Percentiles rank a stretch among this genome's conserved stretches.
Conservation (phyloP, 306 rosid species). For the Acacia melanoxylon region DNA sequence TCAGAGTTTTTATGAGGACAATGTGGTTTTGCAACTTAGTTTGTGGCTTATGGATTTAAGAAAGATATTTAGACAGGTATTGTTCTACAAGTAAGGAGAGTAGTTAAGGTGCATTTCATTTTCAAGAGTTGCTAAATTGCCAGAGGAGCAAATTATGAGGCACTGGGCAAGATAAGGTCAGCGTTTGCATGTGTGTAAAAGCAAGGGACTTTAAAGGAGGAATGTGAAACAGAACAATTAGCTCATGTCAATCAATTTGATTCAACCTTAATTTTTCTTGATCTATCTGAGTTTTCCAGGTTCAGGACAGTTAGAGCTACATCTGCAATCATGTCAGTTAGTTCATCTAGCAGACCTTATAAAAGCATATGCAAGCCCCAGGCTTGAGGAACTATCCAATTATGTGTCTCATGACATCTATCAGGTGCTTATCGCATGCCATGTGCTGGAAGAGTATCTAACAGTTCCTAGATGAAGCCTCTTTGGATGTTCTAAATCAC, state of each 20-base stretch:
- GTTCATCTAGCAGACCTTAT: background rate
- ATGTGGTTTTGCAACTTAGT: slow-evolving; percentile 60
- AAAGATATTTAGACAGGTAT: background rate
- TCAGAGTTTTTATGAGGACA: slow-evolving; percentile 66
- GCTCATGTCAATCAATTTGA: background rate
- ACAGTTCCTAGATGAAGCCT: background rate
- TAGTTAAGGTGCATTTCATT: background rate
- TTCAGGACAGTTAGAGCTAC: background rate
- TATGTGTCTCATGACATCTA: background rate
- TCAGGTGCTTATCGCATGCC: background rate
- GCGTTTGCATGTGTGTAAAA: too few relatives aligned
- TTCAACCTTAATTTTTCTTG: background rate
- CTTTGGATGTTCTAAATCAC: background rate
- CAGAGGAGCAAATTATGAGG: background rate
- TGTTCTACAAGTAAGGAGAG: background rate
- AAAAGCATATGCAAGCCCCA: background rate
- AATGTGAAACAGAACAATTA: background rate
- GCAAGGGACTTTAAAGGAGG: background rate
- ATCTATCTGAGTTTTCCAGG: background rate
- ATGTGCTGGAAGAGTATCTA: background rate
- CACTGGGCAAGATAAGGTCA: background rate
- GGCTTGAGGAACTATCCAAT: background rate
- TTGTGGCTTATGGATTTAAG: slow-evolving; percentile 72
- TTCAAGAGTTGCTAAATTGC: too few relatives aligned
- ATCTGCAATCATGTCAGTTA: background rate